Conservation (phyloP, 108 stramenopile species). For the Nitzschia sp. region DNA sequence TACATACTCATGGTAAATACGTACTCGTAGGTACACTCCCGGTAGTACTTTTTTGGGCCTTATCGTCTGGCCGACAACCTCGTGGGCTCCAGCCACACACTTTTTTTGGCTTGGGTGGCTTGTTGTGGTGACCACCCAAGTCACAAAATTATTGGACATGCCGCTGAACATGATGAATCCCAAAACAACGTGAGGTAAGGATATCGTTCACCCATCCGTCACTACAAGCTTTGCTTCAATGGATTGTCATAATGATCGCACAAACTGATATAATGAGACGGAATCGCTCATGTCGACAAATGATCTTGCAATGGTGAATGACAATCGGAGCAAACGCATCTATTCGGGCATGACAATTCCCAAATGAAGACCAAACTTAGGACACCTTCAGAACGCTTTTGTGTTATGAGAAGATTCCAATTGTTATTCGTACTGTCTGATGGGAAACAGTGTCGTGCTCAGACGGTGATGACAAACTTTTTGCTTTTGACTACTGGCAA, state of each 20-base stretch:
- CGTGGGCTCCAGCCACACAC: too few species aligned
- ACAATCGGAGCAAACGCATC: conserved; percentile 3
- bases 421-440: conserved; percentile 59
- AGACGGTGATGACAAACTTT: conserved; percentile 35
- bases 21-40: too few species aligned
- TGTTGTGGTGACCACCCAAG: too few species aligned
- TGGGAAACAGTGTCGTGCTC: conserved; percentile 16
- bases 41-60: too few species aligned
- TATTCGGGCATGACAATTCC: conserved; percentile 5
- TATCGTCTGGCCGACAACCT: too few species aligned
- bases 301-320: conserved; percentile 38
- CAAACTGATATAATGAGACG: conserved; percentile 55
- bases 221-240: too few species aligned
- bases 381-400: conserved; percentile 51
- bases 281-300: conserved; percentile 40
- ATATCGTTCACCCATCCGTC: too few species aligned
- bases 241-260: conserved; percentile 17
- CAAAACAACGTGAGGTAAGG: too few species aligned
- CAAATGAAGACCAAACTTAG: conserved; percentile 56
- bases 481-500: conserved; percentile 50
- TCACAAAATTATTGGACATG: too few species aligned
- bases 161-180: too few species aligned
- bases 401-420: conserved; percentile 45
- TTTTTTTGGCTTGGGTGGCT: too few species aligned
- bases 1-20: too few species aligned